These are phyloP conservation scores for Salinomyces thailandicus DNA, from an alignment of 2,329 filamentous ascomycete genomes.

Conservation along the genomic window DNA sequence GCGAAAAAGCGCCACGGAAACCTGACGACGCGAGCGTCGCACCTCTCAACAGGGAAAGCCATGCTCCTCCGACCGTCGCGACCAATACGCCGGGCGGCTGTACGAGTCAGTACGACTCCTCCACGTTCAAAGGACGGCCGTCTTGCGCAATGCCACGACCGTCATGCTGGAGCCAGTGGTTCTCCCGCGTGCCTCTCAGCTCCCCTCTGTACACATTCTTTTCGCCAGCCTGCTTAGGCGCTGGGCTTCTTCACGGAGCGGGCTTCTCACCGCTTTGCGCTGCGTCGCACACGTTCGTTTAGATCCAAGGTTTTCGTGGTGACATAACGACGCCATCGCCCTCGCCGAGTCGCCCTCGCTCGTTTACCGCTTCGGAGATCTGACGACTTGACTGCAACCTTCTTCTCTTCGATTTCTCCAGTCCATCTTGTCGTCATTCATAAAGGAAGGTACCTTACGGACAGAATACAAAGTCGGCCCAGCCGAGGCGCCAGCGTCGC, in stretches of 20 bases:
- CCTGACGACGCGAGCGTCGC: slow-evolving; percentile 10
- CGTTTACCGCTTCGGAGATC: not conserved
- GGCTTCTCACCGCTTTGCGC: slow-evolving; percentile 9
- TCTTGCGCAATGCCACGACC: not conserved
- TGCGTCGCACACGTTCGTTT: slow-evolving; percentile 10
- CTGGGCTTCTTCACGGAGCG: not conserved
- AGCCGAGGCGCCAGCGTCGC: not conserved
- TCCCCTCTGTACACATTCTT: slow-evolving; percentile 3
- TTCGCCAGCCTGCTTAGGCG: not conserved
- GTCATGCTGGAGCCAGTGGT: not conserved
- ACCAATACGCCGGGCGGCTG: slow-evolving; percentile 8
- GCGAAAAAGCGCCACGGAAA: slow-evolving; percentile 12
- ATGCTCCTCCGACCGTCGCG: slow-evolving; percentile 9
- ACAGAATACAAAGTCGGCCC: no score
- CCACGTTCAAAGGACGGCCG: slow-evolving; percentile 4
- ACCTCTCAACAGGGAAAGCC: slow-evolving; percentile 9
- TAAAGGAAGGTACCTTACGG: no score
- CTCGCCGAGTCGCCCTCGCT: not conserved
- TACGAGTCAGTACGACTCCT: slow-evolving; percentile 1
- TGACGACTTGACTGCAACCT: not conserved
- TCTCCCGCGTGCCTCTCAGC: slow-evolving; percentile 1
- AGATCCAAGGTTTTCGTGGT: slow-evolving; percentile 6
- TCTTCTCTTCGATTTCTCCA: not conserved
- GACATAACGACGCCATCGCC: slow-evolving; percentile 2
- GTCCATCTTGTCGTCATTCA: not conserved